Conservation (phyloP, 495 filamentous ascomycete species). For the Cetradonia linearis region DNA sequence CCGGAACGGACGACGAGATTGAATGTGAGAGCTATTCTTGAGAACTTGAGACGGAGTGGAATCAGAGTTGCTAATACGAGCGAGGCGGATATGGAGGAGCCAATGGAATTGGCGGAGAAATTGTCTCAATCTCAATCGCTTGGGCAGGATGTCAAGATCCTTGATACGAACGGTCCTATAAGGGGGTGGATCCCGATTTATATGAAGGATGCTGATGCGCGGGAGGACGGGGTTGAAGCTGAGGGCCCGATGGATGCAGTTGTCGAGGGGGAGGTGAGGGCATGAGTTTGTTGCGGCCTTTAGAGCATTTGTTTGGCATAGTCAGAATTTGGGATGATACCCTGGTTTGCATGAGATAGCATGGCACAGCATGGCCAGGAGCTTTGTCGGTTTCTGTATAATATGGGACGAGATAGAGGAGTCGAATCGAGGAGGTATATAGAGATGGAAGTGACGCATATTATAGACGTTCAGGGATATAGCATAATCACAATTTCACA, state of each 20-base stretch:
- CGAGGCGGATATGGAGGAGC: constrained; percentile 36
- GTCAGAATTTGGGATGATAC: neutral
- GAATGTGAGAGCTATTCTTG: constrained; percentile 52
- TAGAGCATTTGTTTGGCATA: neutral
- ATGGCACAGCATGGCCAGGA: neutral
- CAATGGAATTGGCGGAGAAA: neutral
- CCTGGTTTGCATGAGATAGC: neutral
- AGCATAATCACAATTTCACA: too few species aligned
- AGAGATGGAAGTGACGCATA: too few species aligned
- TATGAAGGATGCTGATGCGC: neutral
- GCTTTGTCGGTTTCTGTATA: neutral
- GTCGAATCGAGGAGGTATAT: too few species aligned
- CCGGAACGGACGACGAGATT: constrained; percentile 52
- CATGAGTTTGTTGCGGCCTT: neutral
- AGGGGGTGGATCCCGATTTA: constrained; percentile 21
- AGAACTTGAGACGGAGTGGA: constrained; percentile 45
- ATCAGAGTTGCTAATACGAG: constrained; percentile 44
- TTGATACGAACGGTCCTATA: constrained; percentile 19
- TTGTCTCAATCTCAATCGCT: neutral
- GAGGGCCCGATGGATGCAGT: neutral
- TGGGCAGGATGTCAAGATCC: constrained; percentile 4
- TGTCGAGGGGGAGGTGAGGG: neutral
- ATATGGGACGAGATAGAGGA: neutral
- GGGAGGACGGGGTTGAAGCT: neutral
- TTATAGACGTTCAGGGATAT: too few species aligned